A percentile compares a stretch with the other conserved stretches of the same genome.
Evolutionary conservation across 345 rosid species (phyloP).

Genomic region (Atalantia buxifolia): DNA sequence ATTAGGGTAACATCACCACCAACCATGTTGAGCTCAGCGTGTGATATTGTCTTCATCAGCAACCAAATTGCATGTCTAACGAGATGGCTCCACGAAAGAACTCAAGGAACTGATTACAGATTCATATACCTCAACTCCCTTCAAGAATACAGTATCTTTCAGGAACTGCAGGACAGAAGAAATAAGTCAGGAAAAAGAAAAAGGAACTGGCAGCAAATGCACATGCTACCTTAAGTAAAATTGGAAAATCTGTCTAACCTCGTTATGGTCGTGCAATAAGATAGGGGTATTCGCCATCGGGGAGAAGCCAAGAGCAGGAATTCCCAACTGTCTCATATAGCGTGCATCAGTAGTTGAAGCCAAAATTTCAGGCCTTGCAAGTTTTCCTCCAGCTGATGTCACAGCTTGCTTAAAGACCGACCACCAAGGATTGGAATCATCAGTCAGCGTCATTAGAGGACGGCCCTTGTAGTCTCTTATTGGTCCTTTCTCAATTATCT

Average conservation of each 20-base stretch:
- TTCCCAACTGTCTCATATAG: slow-evolving; percentile 57
- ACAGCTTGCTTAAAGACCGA: slow-evolving; percentile 66
- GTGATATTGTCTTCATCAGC: background rate
- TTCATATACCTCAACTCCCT: slow-evolving; percentile 77
- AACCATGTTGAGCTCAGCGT: background rate
- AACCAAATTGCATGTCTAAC: slow-evolving; percentile 22
- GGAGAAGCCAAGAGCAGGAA: slow-evolving; percentile 82
- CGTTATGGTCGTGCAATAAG: slow-evolving; percentile 82
- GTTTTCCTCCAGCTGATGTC: slow-evolving; percentile 70
- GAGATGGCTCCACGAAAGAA: slow-evolving; percentile 47
- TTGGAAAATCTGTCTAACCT: slow-evolving; percentile 43
- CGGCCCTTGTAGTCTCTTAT: slow-evolving; percentile 55
- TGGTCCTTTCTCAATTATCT: slow-evolving; percentile 61
- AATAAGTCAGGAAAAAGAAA: background rate
- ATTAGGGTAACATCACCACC: slow-evolving; percentile 1
- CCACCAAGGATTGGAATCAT: slow-evolving; percentile 95
- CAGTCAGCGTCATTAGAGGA: slow-evolving; percentile 59
- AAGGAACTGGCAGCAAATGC: background rate
- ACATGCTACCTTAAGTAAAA: background rate
- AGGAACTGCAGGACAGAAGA: slow-evolving; percentile 45
- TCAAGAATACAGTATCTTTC: slow-evolving; percentile 65
- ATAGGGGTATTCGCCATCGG: slow-evolving; percentile 86
- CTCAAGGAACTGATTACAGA: slow-evolving; percentile 64
- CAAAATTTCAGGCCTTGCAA: slow-evolving; percentile 80
- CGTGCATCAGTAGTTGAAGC: slow-evolving; percentile 88